Base-by-base conservation (phyloP, 768 basidiomycete species). In the Lentinula boryana region DNA sequence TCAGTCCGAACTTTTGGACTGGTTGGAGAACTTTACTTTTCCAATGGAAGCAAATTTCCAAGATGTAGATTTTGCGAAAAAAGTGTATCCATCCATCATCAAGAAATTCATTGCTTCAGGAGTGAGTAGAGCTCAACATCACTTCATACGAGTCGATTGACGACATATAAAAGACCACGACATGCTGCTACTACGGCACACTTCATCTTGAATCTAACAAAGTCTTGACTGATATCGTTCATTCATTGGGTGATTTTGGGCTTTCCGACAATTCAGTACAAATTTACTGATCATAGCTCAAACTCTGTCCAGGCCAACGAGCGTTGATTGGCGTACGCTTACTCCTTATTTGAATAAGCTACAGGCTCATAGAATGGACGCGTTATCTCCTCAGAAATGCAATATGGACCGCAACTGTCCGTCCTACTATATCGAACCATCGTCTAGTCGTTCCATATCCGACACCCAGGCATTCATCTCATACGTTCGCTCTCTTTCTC, bases 101-200 rank as follows among this genome's bases (percentile, higher is more conserved):
- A 78, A 82, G 40, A 78, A 89, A 18, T 78, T 85, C 18, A 78
- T 97, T 52, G 79, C 88, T 62, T 82, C 74, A 36, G 95, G 93
- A 53, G 95, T 96, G 70, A 66, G 87, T 78, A 16, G 32, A 10
- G 6, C 13, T 48, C 51, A 40, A 27, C 51, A 55, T 54, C 65
- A 49, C 63, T 63, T 50, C 60, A 38, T 53, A 56, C 41, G 41
- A 27, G 5, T 7, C 41, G 9, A 60, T 49, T 62, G 12, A 44
- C 43, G 4, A 21, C n/a, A 18, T 8, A 57, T 59, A 59, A 58
- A 33, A 94, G 95, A 96, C 94, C 1, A 97, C 95, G 0, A 97
- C 95, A 0, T 92, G 87, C 68, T 97, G 93, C 70, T 97, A 95
- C 72, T 96, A 92, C 69, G 92, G 85, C 7, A 88, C 86, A 2